Conservation (phyloP, 2,329 filamentous ascomycete genomes). For the Fusarium luffae region DNA sequence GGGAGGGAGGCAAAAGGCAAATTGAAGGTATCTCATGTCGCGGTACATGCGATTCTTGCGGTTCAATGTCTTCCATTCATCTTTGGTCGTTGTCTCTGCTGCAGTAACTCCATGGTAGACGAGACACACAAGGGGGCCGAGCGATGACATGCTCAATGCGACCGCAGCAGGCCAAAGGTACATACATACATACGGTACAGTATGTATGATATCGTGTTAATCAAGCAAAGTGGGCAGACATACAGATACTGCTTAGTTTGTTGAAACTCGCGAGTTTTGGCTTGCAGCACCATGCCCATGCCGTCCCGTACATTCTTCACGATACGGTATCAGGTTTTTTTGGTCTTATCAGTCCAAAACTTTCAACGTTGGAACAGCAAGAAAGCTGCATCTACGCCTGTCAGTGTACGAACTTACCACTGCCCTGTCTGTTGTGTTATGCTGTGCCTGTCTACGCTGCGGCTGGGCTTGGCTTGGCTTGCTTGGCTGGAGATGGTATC, state of each 20-base stretch:
- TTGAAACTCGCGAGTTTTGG: neutral
- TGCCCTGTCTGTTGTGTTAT: neutral
- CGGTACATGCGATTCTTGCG: conserved; percentile 15
- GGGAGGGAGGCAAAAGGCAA: conserved; percentile 4
- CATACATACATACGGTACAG: too few relatives aligned
- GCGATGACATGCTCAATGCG: conserved; percentile 11
- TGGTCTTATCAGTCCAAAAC: neutral
- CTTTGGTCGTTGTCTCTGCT: neutral
- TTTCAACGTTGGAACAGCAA: neutral
- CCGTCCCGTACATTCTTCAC: neutral
- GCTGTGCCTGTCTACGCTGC: neutral
- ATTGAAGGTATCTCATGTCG: conserved; percentile 1
- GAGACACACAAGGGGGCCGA: conserved; percentile 19
- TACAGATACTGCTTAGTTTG: neutral
- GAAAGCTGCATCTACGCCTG: neutral
- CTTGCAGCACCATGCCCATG: neutral
- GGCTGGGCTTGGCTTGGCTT: neutral
- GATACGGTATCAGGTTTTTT: conserved; percentile 5
- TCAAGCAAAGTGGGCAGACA: conserved; percentile 6
- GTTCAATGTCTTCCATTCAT: conserved; percentile 16
- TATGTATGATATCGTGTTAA: conserved; percentile 2
- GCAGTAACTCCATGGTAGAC: neutral
- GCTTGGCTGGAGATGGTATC: neutral
- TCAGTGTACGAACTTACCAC: neutral
- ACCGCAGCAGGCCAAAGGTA: neutral